Evolutionary conservation across 2,329 filamentous ascomycete genomes (phyloP), one percentile per base, ranked within the genome.

Genomic region (Clarireedia hainanense): DNA sequence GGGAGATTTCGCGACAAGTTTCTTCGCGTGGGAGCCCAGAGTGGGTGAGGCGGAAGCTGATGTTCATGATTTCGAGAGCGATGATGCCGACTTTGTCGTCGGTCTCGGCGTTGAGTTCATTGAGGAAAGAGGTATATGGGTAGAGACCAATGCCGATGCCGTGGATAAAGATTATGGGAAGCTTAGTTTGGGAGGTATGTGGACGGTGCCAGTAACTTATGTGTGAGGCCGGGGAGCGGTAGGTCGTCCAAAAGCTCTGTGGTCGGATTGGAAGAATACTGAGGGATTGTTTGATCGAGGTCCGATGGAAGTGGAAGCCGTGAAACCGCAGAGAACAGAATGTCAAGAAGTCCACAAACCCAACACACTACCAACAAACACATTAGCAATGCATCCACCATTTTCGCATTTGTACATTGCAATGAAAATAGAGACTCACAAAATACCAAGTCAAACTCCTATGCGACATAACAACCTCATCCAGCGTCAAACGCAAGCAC

Each of bases 161-260:
- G 60, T 86, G 82, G 27, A 86, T 75, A 65, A 83, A 85, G 5
- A 86, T 68, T 14, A 86, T 66, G 0, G 82, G 82, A 2, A 80
- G 72, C 43, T 74, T 74, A 1, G 73, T 78, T 55, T 74, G 77
- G 2, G 82, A 83, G 0, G 75, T 83, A 60, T 86, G 83, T 9
- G 77, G 77, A 26, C 77, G 76, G 61, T 81, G 73, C 80, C 81
- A 85, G 69, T 85, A 85, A 39, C 76, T 76, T 2, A 81, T 67
- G 14, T 73, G 68, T 45, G 73, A 70, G 0, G 74, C 75, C 6
- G 75, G 73, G 2, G 79, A 81, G 4, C 62, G 62, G 10, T 74
- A 67, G n/a, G 67, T 68, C 0, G 75, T 72, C 40, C 79, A 63
- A 20, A 81, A 62, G 36, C 72, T 74, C 42, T 76, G 70, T 5